phyloP scores from a whole-genome alignment of 148 eudicot species.

The Agrostemma githago region DNA sequence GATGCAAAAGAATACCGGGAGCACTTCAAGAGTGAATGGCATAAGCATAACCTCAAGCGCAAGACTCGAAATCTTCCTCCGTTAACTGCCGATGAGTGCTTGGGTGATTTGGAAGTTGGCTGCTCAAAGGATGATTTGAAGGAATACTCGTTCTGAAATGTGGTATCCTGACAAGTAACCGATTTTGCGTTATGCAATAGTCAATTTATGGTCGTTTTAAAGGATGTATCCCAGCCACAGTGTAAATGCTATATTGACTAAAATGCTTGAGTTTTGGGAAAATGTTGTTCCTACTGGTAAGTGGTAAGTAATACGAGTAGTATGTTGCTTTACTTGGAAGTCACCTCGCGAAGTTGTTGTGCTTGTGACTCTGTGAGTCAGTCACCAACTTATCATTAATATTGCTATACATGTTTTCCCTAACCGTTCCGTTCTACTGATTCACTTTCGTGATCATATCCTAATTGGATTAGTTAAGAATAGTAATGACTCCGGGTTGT shows the following conservation, averaged over 20 bases:
- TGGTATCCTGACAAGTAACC: neutral
- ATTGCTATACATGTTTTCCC: too few species aligned
- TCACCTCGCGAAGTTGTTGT: neutral
- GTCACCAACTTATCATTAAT: too few species aligned
- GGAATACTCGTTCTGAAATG: conserved; percentile 49
- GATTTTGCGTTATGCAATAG: neutral
- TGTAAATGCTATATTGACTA: conserved; percentile 1
- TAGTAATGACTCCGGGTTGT: too few species aligned
- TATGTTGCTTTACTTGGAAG: neutral
- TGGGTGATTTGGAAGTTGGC: conserved; percentile 57
- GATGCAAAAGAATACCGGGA: conserved; percentile 84
- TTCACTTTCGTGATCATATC: too few species aligned
- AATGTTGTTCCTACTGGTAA: neutral
- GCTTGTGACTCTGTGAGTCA: too few species aligned
- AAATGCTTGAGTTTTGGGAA: neutral
- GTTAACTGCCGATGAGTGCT: conserved; percentile 75
- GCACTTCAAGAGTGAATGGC: conserved; percentile 97
- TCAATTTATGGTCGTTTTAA: neutral
- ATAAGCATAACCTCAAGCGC: conserved; percentile 77
- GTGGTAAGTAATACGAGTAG: too few species aligned
- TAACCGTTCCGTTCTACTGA: too few species aligned
- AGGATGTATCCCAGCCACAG: conserved; percentile 3
- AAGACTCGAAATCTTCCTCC: conserved; percentile 84
- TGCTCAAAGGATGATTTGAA: conserved; percentile 64
- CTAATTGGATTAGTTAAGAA: too few species aligned